Percentiles rank a stretch among this genome's conserved stretches.
phyloP scores from a whole-genome alignment of 2,329 filamentous ascomycete genomes.

The Neonectria sp. region DNA sequence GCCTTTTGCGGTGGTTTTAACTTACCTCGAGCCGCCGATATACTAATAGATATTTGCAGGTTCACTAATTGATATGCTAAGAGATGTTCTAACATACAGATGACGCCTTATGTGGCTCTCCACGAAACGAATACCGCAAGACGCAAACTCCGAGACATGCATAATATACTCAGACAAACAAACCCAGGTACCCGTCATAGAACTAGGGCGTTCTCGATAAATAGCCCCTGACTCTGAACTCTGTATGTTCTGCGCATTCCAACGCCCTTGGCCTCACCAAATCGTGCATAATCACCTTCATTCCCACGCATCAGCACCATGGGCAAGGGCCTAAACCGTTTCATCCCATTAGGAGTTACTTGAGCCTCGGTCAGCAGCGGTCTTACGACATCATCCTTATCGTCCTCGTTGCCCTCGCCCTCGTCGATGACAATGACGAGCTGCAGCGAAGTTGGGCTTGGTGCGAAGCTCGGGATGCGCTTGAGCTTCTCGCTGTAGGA shows the following conservation, averaged over 20 bases:
- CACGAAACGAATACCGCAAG: conserved; percentile 22
- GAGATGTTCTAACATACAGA: background rate
- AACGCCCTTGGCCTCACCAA: conserved; percentile 76
- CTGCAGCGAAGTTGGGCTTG: conserved; percentile 75
- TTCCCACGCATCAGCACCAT: conserved; percentile 88
- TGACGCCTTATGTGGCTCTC: conserved; percentile 1
- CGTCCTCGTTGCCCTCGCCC: conserved; percentile 52
- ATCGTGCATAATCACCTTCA: conserved; percentile 70
- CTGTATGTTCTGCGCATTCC: conserved; percentile 85
- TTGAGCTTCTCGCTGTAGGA: conserved; percentile 86
- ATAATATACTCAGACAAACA: conserved; percentile 23
- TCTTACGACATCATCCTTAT: conserved; percentile 57
- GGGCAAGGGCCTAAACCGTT: conserved; percentile 80
- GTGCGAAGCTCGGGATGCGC: conserved; percentile 85
- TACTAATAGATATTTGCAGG: conserved; percentile 4
- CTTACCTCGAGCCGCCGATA: background rate
- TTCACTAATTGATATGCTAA: conserved; percentile 6
- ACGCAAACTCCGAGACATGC: conserved; percentile 44
- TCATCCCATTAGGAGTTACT: conserved; percentile 77
- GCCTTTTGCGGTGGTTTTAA: background rate
- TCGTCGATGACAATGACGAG: conserved; percentile 85
- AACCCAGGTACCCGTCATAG: conserved; percentile 44
- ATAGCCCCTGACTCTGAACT: conserved; percentile 84
- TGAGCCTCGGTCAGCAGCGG: conserved; percentile 86
- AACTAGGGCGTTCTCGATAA: conserved; percentile 85